Base-by-base conservation (phyloP, 306 rosid species). In the Fragaria iinumae region DNA sequence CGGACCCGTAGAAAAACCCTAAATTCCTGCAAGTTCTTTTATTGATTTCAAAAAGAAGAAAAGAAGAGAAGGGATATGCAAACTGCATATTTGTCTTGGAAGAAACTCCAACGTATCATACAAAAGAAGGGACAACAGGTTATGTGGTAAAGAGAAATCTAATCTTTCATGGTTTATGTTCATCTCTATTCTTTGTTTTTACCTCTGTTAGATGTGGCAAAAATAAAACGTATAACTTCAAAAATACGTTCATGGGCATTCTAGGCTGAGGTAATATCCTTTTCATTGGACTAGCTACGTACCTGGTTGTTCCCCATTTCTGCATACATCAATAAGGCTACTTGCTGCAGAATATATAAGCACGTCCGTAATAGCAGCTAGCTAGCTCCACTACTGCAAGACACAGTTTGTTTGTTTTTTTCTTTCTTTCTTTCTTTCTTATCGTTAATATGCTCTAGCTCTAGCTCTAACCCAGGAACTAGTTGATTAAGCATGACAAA, bases 81-180 rank as follows among this genome's bases (percentile, higher is more conserved):
- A 34, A 49, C 48, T 49, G 27, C 25, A 49, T 6, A 16, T 64
- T 49, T 75, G 49, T 65, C 79, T 47, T 11, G 34, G 32, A 34
- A 75, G 79, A 20, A 32, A 14, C 63, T 65, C 72, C 79, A 49
- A 49, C 21, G 71, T 7, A 34, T 4, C 36, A 48, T n/a, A 64
- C 50, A 64, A 64, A 49, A 64, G 50, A 62, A 29, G 48, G 71
- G 72, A 75, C 72, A 75, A 75, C 48, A 32, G 2, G 62, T 47
- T n/a, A 34, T 47, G 71, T n/a, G 62, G 62, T 27, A 32, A 44
- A 64, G 17, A 75, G 63, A 75, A 75, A 48, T 65, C 6, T n/a
- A 45, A 49, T 44, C 63, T 34, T 36, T 14, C 21, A 2, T 36
- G 48, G 32, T 65, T 76, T 48, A 39, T 76, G 12, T 36, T 66